Conservation (phyloP, 345 rosid genomes). For the Bruguiera parviflora region DNA sequence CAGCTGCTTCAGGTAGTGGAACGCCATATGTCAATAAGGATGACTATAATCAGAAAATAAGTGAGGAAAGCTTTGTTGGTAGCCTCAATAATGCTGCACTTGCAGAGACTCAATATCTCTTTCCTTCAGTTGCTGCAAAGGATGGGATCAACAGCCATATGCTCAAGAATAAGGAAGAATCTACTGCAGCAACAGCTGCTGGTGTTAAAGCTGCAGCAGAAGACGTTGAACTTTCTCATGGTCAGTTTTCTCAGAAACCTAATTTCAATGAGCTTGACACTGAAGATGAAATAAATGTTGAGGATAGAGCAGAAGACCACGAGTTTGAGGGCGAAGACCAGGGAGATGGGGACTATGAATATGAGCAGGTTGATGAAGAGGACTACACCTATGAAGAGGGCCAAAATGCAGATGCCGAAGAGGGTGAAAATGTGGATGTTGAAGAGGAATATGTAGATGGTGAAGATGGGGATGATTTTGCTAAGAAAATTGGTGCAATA, state of each 20-base stretch:
- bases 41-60: constrained; percentile 17
- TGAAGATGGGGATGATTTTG: constrained; percentile 60
- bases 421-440: constrained; percentile 53
- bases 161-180: constrained; percentile 25
- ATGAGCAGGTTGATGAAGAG: constrained; percentile 46
- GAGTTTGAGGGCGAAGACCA: constrained; percentile 51
- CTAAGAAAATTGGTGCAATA: constrained; percentile 60
- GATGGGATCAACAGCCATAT: constrained; percentile 17
- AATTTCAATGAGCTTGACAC: constrained; percentile 30
- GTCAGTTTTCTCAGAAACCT: constrained; percentile 26
- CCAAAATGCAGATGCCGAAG: constrained; percentile 55
- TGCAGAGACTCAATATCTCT: background rate
- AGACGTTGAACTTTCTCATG: constrained; percentile 27
- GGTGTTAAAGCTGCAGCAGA: constrained; percentile 23
- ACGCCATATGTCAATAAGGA: constrained; percentile 17
- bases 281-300: constrained; percentile 38
- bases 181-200: constrained; percentile 20
- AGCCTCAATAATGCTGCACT: constrained; percentile 1
- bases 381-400: constrained; percentile 68
- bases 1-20: constrained; percentile 33
- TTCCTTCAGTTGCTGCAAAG: constrained; percentile 21
- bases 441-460: constrained; percentile 42
- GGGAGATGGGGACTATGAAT: constrained; percentile 38
- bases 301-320: constrained; percentile 44
- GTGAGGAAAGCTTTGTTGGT: constrained; percentile 10